phyloP scores from a whole-genome alignment of 1,284 basidiomycete species.

The Ustilago nuda region DNA sequence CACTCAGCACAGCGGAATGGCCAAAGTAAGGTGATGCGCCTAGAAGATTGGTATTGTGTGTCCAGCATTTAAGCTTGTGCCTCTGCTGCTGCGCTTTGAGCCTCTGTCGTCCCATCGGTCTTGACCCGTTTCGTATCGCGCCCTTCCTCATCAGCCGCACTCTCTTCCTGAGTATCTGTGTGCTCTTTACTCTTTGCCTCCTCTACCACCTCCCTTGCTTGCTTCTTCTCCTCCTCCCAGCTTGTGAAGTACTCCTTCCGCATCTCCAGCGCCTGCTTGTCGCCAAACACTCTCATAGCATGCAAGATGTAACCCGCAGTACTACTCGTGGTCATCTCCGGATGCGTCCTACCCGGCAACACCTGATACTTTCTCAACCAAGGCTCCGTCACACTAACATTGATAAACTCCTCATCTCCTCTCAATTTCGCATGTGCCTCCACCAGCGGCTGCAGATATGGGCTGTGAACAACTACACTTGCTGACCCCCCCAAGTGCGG shows the following conservation, averaged over 20 bases:
- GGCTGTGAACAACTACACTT: constrained; percentile 86
- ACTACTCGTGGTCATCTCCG: constrained; percentile 89
- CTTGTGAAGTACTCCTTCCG: constrained; percentile 18
- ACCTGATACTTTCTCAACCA: constrained; percentile 94
- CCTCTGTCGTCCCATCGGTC: constrained; percentile 11
- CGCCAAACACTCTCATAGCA: constrained; percentile 77
- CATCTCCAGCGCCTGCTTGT: constrained; percentile 40
- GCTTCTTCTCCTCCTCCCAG: constrained; percentile 1
- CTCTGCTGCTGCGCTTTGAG: constrained; percentile 6
- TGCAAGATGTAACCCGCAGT: constrained; percentile 89
- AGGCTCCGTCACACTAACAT: constrained; percentile 84
- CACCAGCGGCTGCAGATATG: constrained; percentile 79
- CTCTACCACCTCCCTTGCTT: background rate
- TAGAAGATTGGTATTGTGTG: background rate
- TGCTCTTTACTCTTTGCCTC: background rate
- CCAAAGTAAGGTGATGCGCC: too few species aligned
- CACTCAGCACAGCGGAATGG: too few species aligned
- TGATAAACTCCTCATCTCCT: constrained; percentile 77
- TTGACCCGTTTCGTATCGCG: constrained; percentile 28
- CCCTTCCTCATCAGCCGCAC: constrained; percentile 8
- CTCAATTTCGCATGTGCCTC: constrained; percentile 82
- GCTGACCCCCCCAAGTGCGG: constrained; percentile 86
- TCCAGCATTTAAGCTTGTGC: background rate
- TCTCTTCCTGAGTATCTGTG: constrained; percentile 19
- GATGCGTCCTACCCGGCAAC: constrained; percentile 93